These are phyloP conservation scores for Ballota nigra DNA, from an alignment of 257 asterid genomes.

Conservation along the genomic window DNA sequence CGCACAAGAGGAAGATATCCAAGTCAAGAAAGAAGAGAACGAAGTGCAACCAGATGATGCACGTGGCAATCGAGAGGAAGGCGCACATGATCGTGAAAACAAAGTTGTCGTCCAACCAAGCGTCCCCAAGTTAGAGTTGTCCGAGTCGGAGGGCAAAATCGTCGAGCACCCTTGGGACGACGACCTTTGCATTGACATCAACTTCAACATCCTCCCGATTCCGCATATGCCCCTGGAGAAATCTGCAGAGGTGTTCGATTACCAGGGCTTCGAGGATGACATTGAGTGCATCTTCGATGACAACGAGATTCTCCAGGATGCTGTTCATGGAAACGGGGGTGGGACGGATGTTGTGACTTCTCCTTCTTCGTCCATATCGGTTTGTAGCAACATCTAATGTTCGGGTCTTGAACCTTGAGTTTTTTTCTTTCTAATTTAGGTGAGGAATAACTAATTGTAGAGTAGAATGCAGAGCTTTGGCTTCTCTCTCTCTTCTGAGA, in stretches of 20 bases:
- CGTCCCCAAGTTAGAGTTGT: conserved; percentile 26
- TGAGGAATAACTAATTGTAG: conserved; percentile 22
- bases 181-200: conserved; percentile 40
- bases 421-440: not conserved
- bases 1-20: conserved; percentile 25
- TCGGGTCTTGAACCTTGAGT: conserved; percentile 15
- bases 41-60: not conserved
- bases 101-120: conserved; percentile 14
- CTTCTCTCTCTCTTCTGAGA: not conserved
- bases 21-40: conserved; percentile 27
- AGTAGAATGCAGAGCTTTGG: conserved; percentile 23
- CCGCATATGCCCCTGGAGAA: conserved; percentile 49
- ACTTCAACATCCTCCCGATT: conserved; percentile 37
- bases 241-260: conserved; percentile 43
- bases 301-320: conserved; percentile 33
- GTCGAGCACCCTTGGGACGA: conserved; percentile 66
- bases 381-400: conserved; percentile 27
- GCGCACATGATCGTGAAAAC: conserved; percentile 18
- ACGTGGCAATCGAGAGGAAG: conserved; percentile 19
- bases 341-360: conserved; percentile 29
- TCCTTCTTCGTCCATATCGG: conserved; percentile 41
- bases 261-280: conserved; percentile 53
- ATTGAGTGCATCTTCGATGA: conserved; percentile 57
- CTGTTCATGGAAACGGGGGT: conserved; percentile 23
- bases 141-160: conserved; percentile 24